Evolutionary conservation across 1,284 basidiomycete genomes (phyloP), one percentile per base, ranked within the genome.

Genomic region (Ustilago loliicola): DNA sequence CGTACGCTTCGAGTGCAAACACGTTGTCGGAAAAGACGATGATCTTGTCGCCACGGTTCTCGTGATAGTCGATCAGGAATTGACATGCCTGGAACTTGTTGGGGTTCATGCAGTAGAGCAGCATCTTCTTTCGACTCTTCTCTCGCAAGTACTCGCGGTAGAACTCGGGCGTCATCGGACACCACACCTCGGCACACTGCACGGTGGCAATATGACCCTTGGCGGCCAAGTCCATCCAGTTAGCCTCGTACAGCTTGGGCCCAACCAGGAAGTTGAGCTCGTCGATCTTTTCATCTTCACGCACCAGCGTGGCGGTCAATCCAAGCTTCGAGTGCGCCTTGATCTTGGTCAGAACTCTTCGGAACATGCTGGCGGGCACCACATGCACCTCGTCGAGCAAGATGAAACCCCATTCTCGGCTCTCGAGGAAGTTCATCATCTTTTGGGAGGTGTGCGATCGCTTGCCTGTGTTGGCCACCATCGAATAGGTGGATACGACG

Each of bases 21-120:
- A 99, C 96, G 85, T 99, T 99, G 87, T 99, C 97, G 2, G 95
- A 98, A 85, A 99, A 99, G 3, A 99, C 97, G 70, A 99, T 99
- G 82, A 99, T 95, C 89, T 99, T 99, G 89, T 99, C 97, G 10
- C 97, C 97, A 79, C 97, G 90, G 73, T 93, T 92, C 88, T 99
- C 97, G 87, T 99, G 97, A 83, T 96, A 99, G 84, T 96, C 94
- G 88, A 99, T 99, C 70, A 99, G 89, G 88, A 98, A 99, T 85
- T 99, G 97, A 86, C 95, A 98, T 5, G 96, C 96, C 87, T 99
- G 97, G 87, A 99, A 98, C 89, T 99, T 99, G 87, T 94, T 94
- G 25, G 97, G 97, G 86, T 99, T 99, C 97, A 99, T 99, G 89
- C 95, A 98, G 87, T 98, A 98, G 15, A 99, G 89, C 34, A 99